Conservation (phyloP, 257 asterid genomes). For the Ophiorrhiza pumila region DNA sequence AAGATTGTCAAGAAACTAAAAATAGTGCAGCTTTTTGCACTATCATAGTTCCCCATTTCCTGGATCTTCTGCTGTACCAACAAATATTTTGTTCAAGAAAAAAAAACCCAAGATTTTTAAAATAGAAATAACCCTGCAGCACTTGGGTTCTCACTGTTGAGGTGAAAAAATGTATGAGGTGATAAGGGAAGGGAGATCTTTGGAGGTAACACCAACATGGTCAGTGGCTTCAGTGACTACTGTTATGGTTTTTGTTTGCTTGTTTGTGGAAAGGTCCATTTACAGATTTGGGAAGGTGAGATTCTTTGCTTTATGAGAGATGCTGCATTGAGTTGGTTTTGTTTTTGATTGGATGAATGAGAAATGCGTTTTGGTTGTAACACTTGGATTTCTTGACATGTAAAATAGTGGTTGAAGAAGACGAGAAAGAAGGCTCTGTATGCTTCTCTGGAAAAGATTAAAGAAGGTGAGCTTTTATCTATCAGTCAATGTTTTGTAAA, state of each 20-base stretch:
- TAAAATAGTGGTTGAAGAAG: conserved; percentile 73
- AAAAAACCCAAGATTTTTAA: neutral
- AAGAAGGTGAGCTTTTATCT: conserved; percentile 52
- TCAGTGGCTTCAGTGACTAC: conserved; percentile 92
- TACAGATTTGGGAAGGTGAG: conserved; percentile 82
- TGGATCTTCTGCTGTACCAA: conserved; percentile 33
- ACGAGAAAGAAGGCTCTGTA: conserved; percentile 79
- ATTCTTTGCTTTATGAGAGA: neutral
- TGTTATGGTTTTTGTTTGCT: conserved; percentile 81
- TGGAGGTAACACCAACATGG: conserved; percentile 92
- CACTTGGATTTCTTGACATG: neutral
- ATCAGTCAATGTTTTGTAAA: neutral
- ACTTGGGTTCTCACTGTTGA: conserved; percentile 1
- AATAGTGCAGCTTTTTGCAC: conserved; percentile 8
- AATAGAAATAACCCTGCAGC: neutral
- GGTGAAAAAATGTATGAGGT: conserved; percentile 39
- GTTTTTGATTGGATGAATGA: neutral
- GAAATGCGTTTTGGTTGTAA: neutral
- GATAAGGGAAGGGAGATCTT: conserved; percentile 73
- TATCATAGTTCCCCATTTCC: conserved; percentile 34
- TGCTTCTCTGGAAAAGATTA: conserved; percentile 79
- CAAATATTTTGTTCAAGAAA: conserved; percentile 8
- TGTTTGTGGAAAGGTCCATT: conserved; percentile 74
- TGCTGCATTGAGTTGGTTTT: neutral
- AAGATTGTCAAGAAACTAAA: conserved; percentile 7